Conservation (phyloP, 179 eudicot species). For the Heliamphora pulchella region DNA sequence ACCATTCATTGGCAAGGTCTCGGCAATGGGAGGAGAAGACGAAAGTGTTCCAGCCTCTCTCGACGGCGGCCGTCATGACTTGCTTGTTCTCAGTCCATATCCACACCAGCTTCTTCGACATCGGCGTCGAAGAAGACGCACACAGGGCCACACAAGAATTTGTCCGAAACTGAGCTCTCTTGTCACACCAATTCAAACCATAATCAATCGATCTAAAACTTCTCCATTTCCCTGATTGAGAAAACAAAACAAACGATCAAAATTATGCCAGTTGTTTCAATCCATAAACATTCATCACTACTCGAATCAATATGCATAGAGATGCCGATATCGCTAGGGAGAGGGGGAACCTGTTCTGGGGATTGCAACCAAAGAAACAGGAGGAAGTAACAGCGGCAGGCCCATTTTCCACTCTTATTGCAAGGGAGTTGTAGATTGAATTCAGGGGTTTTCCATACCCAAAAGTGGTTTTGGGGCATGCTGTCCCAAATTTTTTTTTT, state of each 20-base stretch:
- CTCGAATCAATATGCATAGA: not conserved
- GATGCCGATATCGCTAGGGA: not conserved
- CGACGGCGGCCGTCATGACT: conserved; percentile 86
- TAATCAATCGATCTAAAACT: not conserved
- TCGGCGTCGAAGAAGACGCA: conserved; percentile 21
- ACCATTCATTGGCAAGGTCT: conserved; percentile 59
- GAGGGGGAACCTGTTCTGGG: conserved; percentile 7
- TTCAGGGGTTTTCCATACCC: no score
- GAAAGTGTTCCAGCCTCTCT: conserved; percentile 86
- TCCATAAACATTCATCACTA: no score
- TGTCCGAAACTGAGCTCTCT: not conserved
- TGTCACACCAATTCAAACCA: not conserved
- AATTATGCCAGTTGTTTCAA: not conserved
- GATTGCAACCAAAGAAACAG: not conserved
- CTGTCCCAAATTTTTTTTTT: no score
- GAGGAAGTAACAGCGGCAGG: conserved; percentile 5
- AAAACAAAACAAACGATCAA: not conserved
- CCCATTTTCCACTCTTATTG: not conserved
- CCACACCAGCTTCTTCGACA: conserved; percentile 57
- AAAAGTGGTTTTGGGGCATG: no score
- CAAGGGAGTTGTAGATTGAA: not conserved
- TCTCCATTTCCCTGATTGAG: conserved; percentile 3
- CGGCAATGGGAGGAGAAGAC: conserved; percentile 39
- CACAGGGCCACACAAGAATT: conserved; percentile 21
- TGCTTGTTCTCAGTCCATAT: conserved; percentile 80